Base-by-base conservation (phyloP, 305 asterid genomes). In the Plantago coronopus region DNA sequence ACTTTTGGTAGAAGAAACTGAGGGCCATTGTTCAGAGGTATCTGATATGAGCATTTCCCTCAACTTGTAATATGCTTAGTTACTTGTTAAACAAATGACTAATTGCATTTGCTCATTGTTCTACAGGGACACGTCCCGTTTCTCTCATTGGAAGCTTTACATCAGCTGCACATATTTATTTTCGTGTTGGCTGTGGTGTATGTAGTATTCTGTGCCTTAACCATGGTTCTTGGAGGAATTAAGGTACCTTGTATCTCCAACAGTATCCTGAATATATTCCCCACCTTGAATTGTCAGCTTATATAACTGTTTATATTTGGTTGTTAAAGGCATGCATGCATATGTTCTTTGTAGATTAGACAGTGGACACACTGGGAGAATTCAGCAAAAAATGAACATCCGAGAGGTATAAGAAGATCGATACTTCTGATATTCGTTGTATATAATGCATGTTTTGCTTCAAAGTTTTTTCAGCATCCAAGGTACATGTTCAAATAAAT, bases 161-260 rank as follows among this genome's bases (percentile, higher is more conserved):
- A 91, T 73, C 95, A 91, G 75, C 89, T 91, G 56, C 95, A 91
- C 73, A 88, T 91, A 29, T 86, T 91, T 80, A 80, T 88, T 66
- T 91, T 91, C 69, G 88, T 91, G n/a, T 59, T 91, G 67, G 96
- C 96, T 2, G 81, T 91, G 48, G 91, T 76, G 67, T 94, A 91
- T 62, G 97, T 84, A 10, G 14, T 81, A 66, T 86, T 75, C 70
- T 86, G 97, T 65, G 94, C 82, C 53, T 63, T 83, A 43, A 86
- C 95, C 65, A 72, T 86, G 89, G 78, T 79, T 71, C 95, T 91
- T 17, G 98, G 98, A 65, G 73, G 80, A 34, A 55, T 76, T 27
- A 81, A 79, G 93, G 98, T 91, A 78, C 21, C 13, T n/a, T n/a
- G n/a, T n/a, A 31, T 47, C 40, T 43, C 29, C 12, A 10, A 19